Evolutionary conservation across 192 early-diverging fungal genomes (phyloP).

Genomic region (Spinellus fusiger): DNA sequence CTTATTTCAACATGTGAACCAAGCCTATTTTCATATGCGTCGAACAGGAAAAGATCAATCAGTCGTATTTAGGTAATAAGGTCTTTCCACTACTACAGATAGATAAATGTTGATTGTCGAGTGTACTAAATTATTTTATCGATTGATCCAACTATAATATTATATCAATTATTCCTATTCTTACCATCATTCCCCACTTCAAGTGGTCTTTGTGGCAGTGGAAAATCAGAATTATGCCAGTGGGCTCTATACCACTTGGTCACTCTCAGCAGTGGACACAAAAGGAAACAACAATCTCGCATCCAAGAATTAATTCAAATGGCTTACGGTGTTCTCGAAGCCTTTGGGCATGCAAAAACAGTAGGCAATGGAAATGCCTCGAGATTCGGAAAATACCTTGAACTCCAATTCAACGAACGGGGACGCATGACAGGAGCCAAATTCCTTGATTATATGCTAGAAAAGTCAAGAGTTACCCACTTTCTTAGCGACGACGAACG

Average conservation of each 20-base stretch:
- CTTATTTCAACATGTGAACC: constrained; percentile 76
- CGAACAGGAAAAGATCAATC: constrained; percentile 86
- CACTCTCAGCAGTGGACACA: constrained; percentile 58
- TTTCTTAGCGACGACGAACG: constrained; percentile 57
- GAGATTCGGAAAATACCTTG: constrained; percentile 70
- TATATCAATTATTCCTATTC: neutral
- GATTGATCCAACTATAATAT: neutral
- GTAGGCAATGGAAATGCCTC: constrained; percentile 67
- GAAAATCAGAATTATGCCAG: constrained; percentile 58
- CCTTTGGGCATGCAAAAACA: constrained; percentile 83
- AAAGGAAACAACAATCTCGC: constrained; percentile 60
- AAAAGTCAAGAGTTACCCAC: constrained; percentile 69
- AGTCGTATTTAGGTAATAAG: constrained; percentile 73
- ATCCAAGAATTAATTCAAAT: constrained; percentile 60
- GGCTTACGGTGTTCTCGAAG: constrained; percentile 71
- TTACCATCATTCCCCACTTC: constrained; percentile 3
- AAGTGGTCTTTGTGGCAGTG: constrained; percentile 22
- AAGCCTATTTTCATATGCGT: constrained; percentile 84
- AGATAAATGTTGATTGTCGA: neutral
- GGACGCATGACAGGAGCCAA: constrained; percentile 82
- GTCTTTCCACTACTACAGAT: constrained; percentile 4
- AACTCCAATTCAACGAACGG: constrained; percentile 87
- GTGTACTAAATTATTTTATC: neutral
- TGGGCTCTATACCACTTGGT: constrained; percentile 58
- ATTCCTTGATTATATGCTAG: constrained; percentile 80